Conservation (phyloP, 106 monocot genomes). For the Acorus gramineus region DNA sequence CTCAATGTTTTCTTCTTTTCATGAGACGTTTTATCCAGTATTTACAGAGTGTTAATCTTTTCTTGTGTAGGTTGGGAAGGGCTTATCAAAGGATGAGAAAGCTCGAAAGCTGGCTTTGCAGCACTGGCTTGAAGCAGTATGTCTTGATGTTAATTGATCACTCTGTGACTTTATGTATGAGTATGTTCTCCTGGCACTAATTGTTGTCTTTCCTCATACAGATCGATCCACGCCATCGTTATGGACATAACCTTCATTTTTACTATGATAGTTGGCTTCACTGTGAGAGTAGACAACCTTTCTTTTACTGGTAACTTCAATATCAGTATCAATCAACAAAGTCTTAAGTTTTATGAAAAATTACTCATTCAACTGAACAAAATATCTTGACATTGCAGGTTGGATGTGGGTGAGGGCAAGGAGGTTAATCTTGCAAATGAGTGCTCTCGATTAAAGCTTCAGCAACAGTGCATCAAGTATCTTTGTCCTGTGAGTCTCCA, state of each 20-base stretch:
- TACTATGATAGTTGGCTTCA: slow-evolving; percentile 19
- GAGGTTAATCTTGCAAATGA: slow-evolving; percentile 54
- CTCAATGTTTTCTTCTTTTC: not conserved
- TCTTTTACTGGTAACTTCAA: slow-evolving; percentile 24
- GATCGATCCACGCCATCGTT: slow-evolving; percentile 25
- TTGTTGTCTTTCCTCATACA: not conserved
- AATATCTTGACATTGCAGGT: slow-evolving; percentile 25
- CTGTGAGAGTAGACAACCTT: slow-evolving; percentile 18
- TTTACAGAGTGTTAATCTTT: not conserved
- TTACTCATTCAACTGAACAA: not conserved
- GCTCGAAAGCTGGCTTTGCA: slow-evolving; percentile 90
- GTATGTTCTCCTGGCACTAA: not conserved
- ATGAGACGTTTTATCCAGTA: not conserved
- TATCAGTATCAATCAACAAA: not conserved
- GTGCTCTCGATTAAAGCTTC: slow-evolving; percentile 70
- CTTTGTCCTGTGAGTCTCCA: slow-evolving; percentile 60
- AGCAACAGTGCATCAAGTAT: slow-evolving; percentile 91
- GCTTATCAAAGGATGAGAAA: slow-evolving; percentile 77
- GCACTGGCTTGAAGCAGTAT: slow-evolving; percentile 98
- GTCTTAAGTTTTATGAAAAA: not conserved
- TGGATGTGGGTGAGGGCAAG: slow-evolving; percentile 93
- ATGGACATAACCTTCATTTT: slow-evolving; percentile 25
- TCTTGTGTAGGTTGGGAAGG: slow-evolving; percentile 74
- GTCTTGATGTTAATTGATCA: slow-evolving; percentile 3
- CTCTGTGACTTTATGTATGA: not conserved